phyloP scores from a whole-genome alignment of 129 eudicot species.

The Flaveria bidentis region DNA sequence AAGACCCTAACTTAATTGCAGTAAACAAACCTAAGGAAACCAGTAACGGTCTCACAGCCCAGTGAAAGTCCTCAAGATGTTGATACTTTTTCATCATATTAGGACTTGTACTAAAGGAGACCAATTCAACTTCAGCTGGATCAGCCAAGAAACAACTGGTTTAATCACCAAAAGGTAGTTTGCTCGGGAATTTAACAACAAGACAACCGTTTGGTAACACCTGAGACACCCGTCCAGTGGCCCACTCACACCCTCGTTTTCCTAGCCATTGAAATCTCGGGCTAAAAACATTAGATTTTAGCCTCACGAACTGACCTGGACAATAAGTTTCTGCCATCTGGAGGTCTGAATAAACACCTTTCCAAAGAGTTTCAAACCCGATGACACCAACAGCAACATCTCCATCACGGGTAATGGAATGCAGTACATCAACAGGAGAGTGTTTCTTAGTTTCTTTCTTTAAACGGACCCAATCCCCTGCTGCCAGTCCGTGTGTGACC shows the following conservation, averaged over 20 bases:
- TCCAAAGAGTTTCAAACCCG: constrained; percentile 71
- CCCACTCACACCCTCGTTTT: constrained; percentile 68
- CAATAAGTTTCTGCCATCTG: constrained; percentile 78
- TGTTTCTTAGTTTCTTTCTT: constrained; percentile 65
- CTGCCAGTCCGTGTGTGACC: constrained; percentile 80
- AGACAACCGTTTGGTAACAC: constrained; percentile 85
- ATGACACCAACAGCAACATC: constrained; percentile 58
- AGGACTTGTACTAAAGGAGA: constrained; percentile 59
- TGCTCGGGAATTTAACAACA: constrained; percentile 69
- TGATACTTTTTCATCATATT: constrained; percentile 66
- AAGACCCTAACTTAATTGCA: constrained; percentile 60
- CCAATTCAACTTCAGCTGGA: constrained; percentile 86
- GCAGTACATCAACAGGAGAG: constrained; percentile 80
- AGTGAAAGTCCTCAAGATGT: constrained; percentile 93
- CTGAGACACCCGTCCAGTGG: constrained; percentile 61
- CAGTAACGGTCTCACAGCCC: constrained; percentile 91
- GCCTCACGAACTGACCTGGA: constrained; percentile 78
- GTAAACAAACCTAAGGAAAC: constrained; percentile 76
- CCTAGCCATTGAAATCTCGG: constrained; percentile 93
- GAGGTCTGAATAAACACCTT: constrained; percentile 57
- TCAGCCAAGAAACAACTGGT: constrained; percentile 58
- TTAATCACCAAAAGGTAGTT: constrained; percentile 46
- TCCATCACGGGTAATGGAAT: constrained; percentile 71
- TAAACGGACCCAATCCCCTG: constrained; percentile 89
- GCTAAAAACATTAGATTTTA: constrained; percentile 63